phyloP scores from a whole-genome alignment of 805 yeast species.

The Candida verbasci region DNA sequence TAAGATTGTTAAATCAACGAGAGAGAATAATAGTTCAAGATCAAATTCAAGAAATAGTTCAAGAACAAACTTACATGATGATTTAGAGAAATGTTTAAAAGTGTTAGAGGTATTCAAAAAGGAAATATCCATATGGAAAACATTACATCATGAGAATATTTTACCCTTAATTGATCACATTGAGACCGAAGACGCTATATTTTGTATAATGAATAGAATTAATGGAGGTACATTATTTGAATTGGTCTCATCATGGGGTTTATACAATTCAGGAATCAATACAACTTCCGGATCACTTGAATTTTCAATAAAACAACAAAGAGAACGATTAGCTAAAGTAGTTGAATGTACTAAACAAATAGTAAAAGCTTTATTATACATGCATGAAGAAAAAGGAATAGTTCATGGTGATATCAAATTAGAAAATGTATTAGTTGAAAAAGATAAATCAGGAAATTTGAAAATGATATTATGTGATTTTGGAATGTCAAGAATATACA shows the following conservation, averaged over 20 bases:
- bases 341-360: constrained; percentile 46
- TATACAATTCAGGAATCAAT: constrained; percentile 24
- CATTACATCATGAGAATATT: constrained; percentile 59
- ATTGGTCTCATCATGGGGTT: constrained; percentile 64
- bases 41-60: neutral
- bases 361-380: constrained; percentile 52
- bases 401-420: constrained; percentile 83
- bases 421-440: constrained; percentile 69
- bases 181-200: constrained; percentile 60
- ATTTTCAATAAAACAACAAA: constrained; percentile 21
- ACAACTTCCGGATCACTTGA: constrained; percentile 23
- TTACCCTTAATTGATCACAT: constrained; percentile 58
- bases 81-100: constrained; percentile 34
- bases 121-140: constrained; percentile 75
- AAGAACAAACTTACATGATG: neutral
- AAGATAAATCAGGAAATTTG: constrained; percentile 17
- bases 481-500: constrained; percentile 62
- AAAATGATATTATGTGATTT: constrained; percentile 74
- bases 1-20: constrained; percentile 47
- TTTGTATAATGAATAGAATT: constrained; percentile 65
- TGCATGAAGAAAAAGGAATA: constrained; percentile 51
- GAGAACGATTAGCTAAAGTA: constrained; percentile 31
- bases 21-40: constrained; percentile 13
- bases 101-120: constrained; percentile 58
- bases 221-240: constrained; percentile 82